Evolutionary conservation across 768 basidiomycete species (phyloP), one percentile per base, ranked within the genome.

Genomic region (Rhodotorula graminis): DNA sequence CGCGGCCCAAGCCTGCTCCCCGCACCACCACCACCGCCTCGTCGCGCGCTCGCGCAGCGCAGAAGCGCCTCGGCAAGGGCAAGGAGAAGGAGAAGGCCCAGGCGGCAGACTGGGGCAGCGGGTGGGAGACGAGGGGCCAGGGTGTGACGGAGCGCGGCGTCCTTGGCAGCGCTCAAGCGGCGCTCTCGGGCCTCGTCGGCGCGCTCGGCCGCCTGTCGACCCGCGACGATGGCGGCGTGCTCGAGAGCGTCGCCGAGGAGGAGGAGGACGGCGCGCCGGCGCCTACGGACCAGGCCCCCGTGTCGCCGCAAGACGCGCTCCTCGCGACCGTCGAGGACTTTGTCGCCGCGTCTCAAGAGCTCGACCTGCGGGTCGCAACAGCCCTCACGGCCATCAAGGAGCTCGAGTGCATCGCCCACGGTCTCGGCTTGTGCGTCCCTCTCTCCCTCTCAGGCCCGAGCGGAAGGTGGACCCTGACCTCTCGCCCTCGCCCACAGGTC

Each of bases 321-420:
- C 19, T 71, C n/a, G 59, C 21, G 5, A 14, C 33, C n/a, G 52
- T 72, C 14, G 63, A 69, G 18, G n/a, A 33, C 25, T 69, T 73
- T 61, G 44, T 73, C 8, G 2, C 27, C 9, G 46, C 50, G n/a
- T 42, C 67, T 33, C 72, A 73, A 25, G 59, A 65, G 53, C 67
- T 73, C 27, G 72, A 73, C 37, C 33, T 68, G 59, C 37, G 64
- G n/a, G 42, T 69, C 27, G 64, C 52, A 19, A 33, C 47, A 2
- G 62, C 62, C 0, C 31, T 72, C 25, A 42, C 31, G 0, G 52
- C 58, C 14, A 59, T 72, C 27, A 64, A 64, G 29, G 69, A 70
- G 63, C 53, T 70, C 33, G 69, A 70, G 58, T 70, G 69, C 31
- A 61, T 70, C 31, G 29, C 63, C 0, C 64, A 64, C 14, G 71